These are phyloP conservation scores for Entophlyctis helioformis DNA, from an alignment of 192 early-diverging fungal genomes.

Conservation along the genomic window DNA sequence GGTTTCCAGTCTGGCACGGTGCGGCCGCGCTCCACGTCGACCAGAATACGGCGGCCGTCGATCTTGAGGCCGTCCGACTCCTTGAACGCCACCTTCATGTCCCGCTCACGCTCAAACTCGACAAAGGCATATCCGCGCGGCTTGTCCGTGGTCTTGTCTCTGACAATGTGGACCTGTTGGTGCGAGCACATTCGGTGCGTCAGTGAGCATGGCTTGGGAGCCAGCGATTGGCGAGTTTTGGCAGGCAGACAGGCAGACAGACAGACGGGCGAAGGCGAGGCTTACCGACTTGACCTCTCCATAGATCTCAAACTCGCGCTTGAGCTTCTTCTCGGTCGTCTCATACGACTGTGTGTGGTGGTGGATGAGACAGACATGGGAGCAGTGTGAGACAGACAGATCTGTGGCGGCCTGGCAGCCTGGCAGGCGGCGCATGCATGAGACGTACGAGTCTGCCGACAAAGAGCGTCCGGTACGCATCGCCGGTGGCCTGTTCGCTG, in stretches of 20 bases:
- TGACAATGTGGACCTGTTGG: slow-evolving; percentile 57
- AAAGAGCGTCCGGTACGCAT: slow-evolving; percentile 57
- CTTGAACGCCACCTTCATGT: slow-evolving; percentile 72
- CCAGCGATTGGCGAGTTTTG: slow-evolving; percentile 1
- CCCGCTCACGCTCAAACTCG: slow-evolving; percentile 82
- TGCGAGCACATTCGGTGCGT: neutral
- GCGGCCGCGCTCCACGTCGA: slow-evolving; percentile 92
- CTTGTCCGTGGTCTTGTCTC: slow-evolving; percentile 45
- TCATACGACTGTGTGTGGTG: slow-evolving; percentile 40
- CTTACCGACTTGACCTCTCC: slow-evolving; percentile 70
- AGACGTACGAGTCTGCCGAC: slow-evolving; percentile 62
- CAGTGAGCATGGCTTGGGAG: neutral
- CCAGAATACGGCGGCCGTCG: slow-evolving; percentile 68
- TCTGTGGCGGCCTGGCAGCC: neutral
- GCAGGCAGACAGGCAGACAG: slow-evolving; percentile 3
- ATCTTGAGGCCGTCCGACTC: slow-evolving; percentile 83
- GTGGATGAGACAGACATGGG: neutral
- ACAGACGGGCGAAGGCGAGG: neutral
- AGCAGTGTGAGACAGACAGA: neutral
- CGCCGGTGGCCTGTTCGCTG: no score
- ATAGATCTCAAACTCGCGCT: slow-evolving; percentile 64
- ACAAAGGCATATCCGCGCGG: slow-evolving; percentile 91
- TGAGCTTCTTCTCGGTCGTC: slow-evolving; percentile 64
- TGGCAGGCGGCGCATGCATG: neutral
- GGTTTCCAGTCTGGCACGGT: slow-evolving; percentile 95